These are phyloP conservation scores for Annulohypoxylon stygium DNA, from an alignment of 495 filamentous ascomycete genomes.

Conservation along the genomic window DNA sequence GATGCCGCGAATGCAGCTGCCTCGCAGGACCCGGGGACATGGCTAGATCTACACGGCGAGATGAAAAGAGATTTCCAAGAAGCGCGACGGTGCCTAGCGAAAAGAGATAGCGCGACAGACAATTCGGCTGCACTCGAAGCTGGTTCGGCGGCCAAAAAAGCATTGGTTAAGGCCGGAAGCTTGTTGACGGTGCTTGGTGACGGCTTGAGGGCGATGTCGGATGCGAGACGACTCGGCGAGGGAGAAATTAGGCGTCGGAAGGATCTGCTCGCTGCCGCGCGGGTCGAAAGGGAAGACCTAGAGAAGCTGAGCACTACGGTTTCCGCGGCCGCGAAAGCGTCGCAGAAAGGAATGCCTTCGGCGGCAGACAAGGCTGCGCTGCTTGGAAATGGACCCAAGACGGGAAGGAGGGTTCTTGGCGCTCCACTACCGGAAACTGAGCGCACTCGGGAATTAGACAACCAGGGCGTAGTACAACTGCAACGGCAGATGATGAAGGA, in stretches of 20 bases:
- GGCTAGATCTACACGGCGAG: slow-evolving; percentile 88
- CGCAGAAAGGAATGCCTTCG: slow-evolving; percentile 43
- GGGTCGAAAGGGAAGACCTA: slow-evolving; percentile 87
- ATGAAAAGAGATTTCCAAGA: slow-evolving; percentile 87
- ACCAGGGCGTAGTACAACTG: slow-evolving; percentile 86
- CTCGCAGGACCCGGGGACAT: slow-evolving; percentile 81
- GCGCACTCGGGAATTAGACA: slow-evolving; percentile 88
- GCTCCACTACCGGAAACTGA: slow-evolving; percentile 84
- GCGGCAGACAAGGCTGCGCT: slow-evolving; percentile 53
- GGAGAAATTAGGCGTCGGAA: slow-evolving; percentile 87
- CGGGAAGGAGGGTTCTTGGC: slow-evolving; percentile 78
- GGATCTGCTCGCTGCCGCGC: slow-evolving; percentile 81
- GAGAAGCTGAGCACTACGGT: slow-evolving; percentile 84
- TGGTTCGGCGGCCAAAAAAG: slow-evolving; percentile 82
- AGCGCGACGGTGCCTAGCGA: slow-evolving; percentile 78
- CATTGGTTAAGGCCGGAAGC: slow-evolving; percentile 78
- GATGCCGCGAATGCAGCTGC: slow-evolving; percentile 57
- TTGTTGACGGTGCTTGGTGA: slow-evolving; percentile 76
- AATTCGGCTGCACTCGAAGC: slow-evolving; percentile 73
- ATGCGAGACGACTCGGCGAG: slow-evolving; percentile 71
- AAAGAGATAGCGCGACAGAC: slow-evolving; percentile 78
- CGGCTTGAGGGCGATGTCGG: slow-evolving; percentile 71
- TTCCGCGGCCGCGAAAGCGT: slow-evolving; percentile 58
- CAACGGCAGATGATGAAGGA: slow-evolving; percentile 85
- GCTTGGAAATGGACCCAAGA: slow-evolving; percentile 49